Evolutionary conservation across 164 flowering plant genomes (phyloP).

Genomic region (Magnolia kwangsiensis): DNA sequence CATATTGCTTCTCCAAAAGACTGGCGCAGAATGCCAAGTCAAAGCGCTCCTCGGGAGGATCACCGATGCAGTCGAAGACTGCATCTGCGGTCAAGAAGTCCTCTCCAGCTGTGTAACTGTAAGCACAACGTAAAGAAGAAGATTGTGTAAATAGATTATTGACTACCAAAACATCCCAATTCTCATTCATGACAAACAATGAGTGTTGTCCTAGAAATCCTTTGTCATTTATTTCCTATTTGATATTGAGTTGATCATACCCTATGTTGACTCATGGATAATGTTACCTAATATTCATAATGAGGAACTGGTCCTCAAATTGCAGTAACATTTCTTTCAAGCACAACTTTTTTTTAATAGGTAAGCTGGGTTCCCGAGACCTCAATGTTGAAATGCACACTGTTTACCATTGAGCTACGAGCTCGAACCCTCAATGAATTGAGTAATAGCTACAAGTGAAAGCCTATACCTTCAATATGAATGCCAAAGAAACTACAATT

Average conservation of each 20-base stretch:
- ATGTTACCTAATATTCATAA: not conserved
- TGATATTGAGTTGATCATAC: not conserved
- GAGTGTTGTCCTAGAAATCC: not conserved
- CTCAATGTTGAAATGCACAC: not conserved
- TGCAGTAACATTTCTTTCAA: too few species aligned
- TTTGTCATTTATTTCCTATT: not conserved
- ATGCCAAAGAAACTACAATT: not conserved
- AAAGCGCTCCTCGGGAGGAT: slow-evolving; percentile 85
- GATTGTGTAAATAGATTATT: not conserved
- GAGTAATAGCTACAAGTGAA: not conserved
- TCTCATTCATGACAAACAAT: not conserved
- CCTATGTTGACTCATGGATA: not conserved
- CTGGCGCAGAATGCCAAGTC: slow-evolving; percentile 81
- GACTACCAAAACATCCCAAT: not conserved
- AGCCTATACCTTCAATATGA: not conserved
- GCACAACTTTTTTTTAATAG: too few species aligned
- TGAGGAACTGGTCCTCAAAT: too few species aligned
- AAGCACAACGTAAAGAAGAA: not conserved
- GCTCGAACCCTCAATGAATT: not conserved
- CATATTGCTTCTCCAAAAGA: slow-evolving; percentile 82
- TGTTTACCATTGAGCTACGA: not conserved
- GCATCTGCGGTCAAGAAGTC: slow-evolving; percentile 91
- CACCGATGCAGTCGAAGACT: slow-evolving; percentile 86
- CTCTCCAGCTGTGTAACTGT: slow-evolving; percentile 89
- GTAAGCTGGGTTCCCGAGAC: not conserved